Conservation (phyloP, 164 flowering plant genomes). For the Akebia trifoliata region DNA sequence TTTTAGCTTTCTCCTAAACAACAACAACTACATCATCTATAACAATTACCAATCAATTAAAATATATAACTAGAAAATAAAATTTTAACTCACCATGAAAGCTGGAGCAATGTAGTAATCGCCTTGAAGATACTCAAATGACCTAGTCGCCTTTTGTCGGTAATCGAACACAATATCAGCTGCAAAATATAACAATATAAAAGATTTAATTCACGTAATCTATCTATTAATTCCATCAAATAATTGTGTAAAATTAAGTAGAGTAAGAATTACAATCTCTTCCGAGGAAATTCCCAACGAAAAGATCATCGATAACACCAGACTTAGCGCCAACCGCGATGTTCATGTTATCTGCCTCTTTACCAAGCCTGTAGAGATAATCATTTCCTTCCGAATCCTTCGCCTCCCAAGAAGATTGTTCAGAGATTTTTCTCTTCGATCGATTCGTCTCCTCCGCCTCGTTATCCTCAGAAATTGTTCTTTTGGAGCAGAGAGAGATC, state of each 20-base stretch:
- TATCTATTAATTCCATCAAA: background rate
- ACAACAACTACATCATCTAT: no score
- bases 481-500: conserved; percentile 10
- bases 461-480: background rate
- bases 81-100: conserved; percentile 55
- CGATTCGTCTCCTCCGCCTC: background rate
- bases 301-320: conserved; percentile 81
- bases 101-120: conserved; percentile 89
- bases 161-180: conserved; percentile 98
- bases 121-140: conserved; percentile 86
- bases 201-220: background rate
- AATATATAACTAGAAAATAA: background rate
- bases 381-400: conserved; percentile 76
- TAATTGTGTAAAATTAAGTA: background rate
- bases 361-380: conserved; percentile 76
- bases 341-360: conserved; percentile 84
- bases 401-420: conserved; percentile 92
- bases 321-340: conserved; percentile 80
- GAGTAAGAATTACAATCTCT: conserved; percentile 48
- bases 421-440: conserved; percentile 41
- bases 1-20: no score
- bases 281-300: conserved; percentile 83
- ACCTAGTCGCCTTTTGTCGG: conserved; percentile 80
- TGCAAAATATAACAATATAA: conserved; percentile 21
- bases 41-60: background rate